phyloP scores from a whole-genome alignment of 2,329 filamentous ascomycete species.

The Colletotrichum somersetense region DNA sequence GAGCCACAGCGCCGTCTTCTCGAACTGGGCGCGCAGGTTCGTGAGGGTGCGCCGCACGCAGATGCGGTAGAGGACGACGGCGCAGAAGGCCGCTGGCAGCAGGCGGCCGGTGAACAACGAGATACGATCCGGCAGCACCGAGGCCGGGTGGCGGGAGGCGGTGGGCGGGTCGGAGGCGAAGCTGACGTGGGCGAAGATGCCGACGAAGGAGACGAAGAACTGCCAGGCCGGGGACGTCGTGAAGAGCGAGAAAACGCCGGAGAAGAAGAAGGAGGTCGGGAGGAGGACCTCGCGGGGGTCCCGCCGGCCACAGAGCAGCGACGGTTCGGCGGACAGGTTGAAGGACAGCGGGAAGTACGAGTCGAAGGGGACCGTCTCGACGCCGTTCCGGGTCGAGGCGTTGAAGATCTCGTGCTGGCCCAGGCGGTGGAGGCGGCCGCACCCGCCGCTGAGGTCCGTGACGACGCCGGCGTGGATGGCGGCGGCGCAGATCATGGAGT shows the following conservation, averaged over 20 bases:
- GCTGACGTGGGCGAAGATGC: constrained; percentile 89
- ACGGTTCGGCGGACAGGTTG: constrained; percentile 73
- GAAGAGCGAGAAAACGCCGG: constrained; percentile 82
- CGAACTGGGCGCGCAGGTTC: constrained; percentile 83
- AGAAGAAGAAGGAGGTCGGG: constrained; percentile 85
- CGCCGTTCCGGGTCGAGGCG: constrained; percentile 75
- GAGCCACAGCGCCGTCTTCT: constrained; percentile 91
- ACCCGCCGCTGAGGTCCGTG: constrained; percentile 78
- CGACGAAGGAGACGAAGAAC: constrained; percentile 85
- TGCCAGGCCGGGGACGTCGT: constrained; percentile 83
- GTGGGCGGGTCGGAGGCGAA: constrained; percentile 89
- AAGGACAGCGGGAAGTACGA: constrained; percentile 92
- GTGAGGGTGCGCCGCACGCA: constrained; percentile 77
- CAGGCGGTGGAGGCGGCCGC: constrained; percentile 81
- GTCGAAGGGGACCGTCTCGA: constrained; percentile 82
- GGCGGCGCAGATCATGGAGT: constrained; percentile 88
- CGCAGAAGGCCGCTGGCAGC: constrained; percentile 87
- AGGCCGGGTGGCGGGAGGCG: constrained; percentile 69
- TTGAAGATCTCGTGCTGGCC: constrained; percentile 75
- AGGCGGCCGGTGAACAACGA: constrained; percentile 70
- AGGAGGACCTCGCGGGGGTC: constrained; percentile 90
- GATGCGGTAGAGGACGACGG: constrained; percentile 90
- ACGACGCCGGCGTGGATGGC: constrained; percentile 88
- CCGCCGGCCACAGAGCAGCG: constrained; percentile 70
- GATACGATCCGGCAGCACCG: constrained; percentile 63